Evolutionary conservation across 1,139 yeast species (phyloP).

Genomic region (Yamadazyma epiphylla): DNA sequence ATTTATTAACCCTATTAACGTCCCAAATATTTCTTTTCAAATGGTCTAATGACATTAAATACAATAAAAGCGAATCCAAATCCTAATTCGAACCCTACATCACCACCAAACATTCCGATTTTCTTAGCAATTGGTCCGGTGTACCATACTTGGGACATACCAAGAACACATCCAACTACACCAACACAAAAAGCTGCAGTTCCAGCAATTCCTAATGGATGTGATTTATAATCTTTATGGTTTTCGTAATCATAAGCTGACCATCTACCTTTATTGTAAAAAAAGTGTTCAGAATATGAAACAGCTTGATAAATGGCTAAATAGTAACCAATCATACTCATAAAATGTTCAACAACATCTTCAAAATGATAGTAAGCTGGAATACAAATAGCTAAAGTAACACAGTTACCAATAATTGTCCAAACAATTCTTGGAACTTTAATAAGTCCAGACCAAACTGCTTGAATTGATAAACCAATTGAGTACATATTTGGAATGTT

Average conservation of each 20-base stretch:
- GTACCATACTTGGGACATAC: slow-evolving; percentile 85
- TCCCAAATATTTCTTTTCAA: slow-evolving; percentile 65
- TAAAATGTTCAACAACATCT: slow-evolving; percentile 70
- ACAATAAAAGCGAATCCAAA: slow-evolving; percentile 64
- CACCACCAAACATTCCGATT: slow-evolving; percentile 73
- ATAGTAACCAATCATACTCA: slow-evolving; percentile 87
- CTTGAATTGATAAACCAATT: slow-evolving; percentile 75
- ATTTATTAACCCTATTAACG: too few relatives aligned
- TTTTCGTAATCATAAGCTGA: slow-evolving; percentile 57
- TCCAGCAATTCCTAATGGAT: slow-evolving; percentile 78
- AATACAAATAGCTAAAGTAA: slow-evolving; percentile 76
- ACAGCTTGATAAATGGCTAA: slow-evolving; percentile 77
- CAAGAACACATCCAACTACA: slow-evolving; percentile 76
- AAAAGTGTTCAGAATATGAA: slow-evolving; percentile 68
- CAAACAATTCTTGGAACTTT: slow-evolving; percentile 75
- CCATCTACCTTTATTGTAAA: slow-evolving; percentile 59
- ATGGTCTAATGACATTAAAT: slow-evolving; percentile 55
- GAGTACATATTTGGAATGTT: slow-evolving; percentile 91
- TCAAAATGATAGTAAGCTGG: slow-evolving; percentile 78
- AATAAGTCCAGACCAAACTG: slow-evolving; percentile 67
- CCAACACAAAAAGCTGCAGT: slow-evolving; percentile 73
- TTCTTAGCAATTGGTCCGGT: slow-evolving; percentile 59
- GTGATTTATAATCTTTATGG: slow-evolving; percentile 48
- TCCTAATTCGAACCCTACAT: slow-evolving; percentile 79
- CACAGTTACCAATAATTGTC: slow-evolving; percentile 70